phyloP scores from a whole-genome alignment of 345 rosid species.

The Lumnitzera littorea region DNA sequence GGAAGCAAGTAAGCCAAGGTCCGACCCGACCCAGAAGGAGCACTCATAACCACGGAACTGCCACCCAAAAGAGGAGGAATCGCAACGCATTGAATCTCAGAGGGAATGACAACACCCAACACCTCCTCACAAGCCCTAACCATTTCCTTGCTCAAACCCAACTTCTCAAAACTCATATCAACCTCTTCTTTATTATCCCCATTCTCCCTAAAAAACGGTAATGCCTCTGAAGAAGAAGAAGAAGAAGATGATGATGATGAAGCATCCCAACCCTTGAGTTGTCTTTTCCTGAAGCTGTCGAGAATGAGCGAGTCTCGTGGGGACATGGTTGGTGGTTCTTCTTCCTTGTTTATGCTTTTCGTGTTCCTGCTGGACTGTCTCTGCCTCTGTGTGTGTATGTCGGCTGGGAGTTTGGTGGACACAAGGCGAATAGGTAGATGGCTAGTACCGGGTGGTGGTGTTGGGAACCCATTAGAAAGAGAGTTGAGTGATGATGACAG shows the following conservation, averaged over 20 bases:
- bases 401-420: too few species aligned
- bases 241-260: conserved; percentile 9
- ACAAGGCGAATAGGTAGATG: too few species aligned
- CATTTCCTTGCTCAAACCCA: conserved; percentile 72
- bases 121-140: conserved; percentile 58
- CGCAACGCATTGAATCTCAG: conserved; percentile 85
- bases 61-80: conserved; percentile 74
- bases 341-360: too few species aligned
- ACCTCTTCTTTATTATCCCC: conserved; percentile 16
- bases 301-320: conserved; percentile 57
- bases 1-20: conserved; percentile 80
- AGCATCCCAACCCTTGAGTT: conserved; percentile 34
- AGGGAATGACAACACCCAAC: conserved; percentile 66
- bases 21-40: conserved; percentile 86
- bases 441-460: too few species aligned
- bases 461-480: too few species aligned
- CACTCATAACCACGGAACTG: conserved; percentile 65
- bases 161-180: conserved; percentile 52
- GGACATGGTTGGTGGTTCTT: conserved; percentile 20
- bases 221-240: not conserved
- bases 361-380: too few species aligned
- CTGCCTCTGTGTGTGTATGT: too few species aligned
- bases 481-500: too few species aligned
- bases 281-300: conserved; percentile 68
- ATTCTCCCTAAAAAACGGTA: not conserved